Conservation (phyloP, 306 rosid species). For the Prosopis cineraria region DNA sequence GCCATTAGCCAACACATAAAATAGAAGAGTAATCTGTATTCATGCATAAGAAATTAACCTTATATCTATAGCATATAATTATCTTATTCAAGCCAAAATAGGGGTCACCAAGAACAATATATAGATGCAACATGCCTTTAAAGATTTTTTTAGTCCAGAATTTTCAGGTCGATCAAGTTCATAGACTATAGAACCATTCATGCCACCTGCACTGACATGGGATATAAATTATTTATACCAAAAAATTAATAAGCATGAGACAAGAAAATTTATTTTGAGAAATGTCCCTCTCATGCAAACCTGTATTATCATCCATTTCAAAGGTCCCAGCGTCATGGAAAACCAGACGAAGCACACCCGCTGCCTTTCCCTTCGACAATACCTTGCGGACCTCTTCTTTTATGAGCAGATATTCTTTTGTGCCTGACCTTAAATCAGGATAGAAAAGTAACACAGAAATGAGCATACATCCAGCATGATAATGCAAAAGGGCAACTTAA, state of each 20-base stretch:
- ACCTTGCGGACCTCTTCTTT: slow-evolving; percentile 75
- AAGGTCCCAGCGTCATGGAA: slow-evolving; percentile 96
- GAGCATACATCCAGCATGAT: background rate
- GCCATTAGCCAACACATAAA: slow-evolving; percentile 37
- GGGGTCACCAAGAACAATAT: slow-evolving; percentile 3
- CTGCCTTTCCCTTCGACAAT: slow-evolving; percentile 71
- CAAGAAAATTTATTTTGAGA: slow-evolving; percentile 1
- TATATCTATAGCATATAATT: background rate
- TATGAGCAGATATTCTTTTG: slow-evolving; percentile 51
- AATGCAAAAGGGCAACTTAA: background rate
- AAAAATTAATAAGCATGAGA: slow-evolving; percentile 9
- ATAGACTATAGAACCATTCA: slow-evolving; percentile 83
- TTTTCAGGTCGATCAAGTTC: slow-evolving; percentile 95
- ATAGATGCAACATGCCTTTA: slow-evolving; percentile 62
- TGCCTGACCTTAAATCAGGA: slow-evolving; percentile 46
- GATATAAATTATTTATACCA: slow-evolving; percentile 11
- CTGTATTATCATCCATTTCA: slow-evolving; percentile 64
- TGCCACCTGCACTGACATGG: slow-evolving; percentile 74
- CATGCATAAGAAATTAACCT: slow-evolving; percentile 3
- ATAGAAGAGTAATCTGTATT: slow-evolving; percentile 25
- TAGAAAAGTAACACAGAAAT: slow-evolving; percentile 13
- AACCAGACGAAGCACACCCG: slow-evolving; percentile 89
- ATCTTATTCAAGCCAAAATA: background rate
- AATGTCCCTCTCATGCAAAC: slow-evolving; percentile 35
- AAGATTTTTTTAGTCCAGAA: slow-evolving; percentile 70